phyloP scores from a whole-genome alignment of 257 asterid genomes.

The Nicotiana undulata region DNA sequence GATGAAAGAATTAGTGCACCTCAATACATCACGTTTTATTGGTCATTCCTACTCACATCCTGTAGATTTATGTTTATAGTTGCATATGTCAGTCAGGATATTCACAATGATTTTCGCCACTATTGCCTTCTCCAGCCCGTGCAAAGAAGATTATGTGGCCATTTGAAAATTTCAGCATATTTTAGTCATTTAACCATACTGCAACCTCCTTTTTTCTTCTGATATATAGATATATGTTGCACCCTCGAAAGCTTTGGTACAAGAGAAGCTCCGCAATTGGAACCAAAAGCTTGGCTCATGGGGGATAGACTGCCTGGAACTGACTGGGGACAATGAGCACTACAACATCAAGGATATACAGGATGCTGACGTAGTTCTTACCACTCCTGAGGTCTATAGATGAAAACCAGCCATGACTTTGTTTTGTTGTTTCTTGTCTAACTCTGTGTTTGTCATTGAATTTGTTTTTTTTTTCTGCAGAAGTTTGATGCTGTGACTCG shows the following conservation, averaged over 20 bases:
- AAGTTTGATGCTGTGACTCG: conserved; percentile 95
- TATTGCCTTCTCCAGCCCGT: background rate
- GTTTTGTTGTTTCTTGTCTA: background rate
- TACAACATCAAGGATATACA: conserved; percentile 59
- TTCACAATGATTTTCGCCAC: background rate
- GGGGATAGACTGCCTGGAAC: conserved; percentile 81
- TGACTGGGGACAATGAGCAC: conserved; percentile 88
- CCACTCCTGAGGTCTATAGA: conserved; percentile 82
- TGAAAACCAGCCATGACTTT: background rate
- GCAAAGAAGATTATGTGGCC: background rate
- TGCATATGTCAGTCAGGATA: background rate
- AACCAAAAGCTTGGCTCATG: conserved; percentile 66
- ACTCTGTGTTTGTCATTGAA: background rate
- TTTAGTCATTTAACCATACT: background rate
- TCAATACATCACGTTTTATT: background rate
- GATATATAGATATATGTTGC: conserved; percentile 69
- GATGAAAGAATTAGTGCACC: background rate
- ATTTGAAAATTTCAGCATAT: background rate
- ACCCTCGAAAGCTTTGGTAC: conserved; percentile 97
- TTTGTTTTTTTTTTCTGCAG: conserved; percentile 29
- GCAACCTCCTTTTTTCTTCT: conserved; percentile 3
- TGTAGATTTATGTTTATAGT: background rate
- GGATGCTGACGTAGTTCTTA: conserved; percentile 90
- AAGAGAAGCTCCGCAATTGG: conserved; percentile 92
- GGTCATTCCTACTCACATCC: background rate